Conservation (phyloP, 2,329 filamentous ascomycete genomes). For the Plenodomus tracheiphilus region DNA sequence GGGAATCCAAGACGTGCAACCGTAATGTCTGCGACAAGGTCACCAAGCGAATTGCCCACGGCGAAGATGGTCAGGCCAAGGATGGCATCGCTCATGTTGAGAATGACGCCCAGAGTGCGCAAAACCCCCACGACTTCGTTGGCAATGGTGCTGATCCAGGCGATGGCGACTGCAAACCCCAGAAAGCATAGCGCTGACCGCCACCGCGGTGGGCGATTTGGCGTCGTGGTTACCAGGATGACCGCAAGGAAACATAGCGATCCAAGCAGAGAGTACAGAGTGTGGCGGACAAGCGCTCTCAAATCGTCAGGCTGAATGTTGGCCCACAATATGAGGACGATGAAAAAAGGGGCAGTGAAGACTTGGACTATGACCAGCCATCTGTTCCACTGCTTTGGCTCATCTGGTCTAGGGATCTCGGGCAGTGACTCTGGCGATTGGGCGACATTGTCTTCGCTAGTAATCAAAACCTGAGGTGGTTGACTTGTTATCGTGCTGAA, state of each 20-base stretch:
- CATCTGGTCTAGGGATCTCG: conserved; percentile 14
- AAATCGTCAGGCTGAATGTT: conserved; percentile 63
- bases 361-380: conserved; percentile 88
- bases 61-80: conserved; percentile 95
- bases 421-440: conserved; percentile 44
- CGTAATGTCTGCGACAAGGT: conserved; percentile 92
- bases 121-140: conserved; percentile 94
- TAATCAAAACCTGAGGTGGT: conserved; percentile 32
- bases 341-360: conserved; percentile 84
- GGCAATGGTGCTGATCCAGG: conserved; percentile 95
- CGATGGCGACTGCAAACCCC: conserved; percentile 87
- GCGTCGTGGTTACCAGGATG: conserved; percentile 70
- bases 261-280: conserved; percentile 47
- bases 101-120: conserved; percentile 88
- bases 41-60: conserved; percentile 91
- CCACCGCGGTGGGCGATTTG: conserved; percentile 69
- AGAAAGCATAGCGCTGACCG: conserved; percentile 82
- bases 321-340: conserved; percentile 74
- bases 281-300: conserved; percentile 62
- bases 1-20: conserved; percentile 91
- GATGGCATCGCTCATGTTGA: conserved; percentile 92
- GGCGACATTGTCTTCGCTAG: conserved; percentile 38
- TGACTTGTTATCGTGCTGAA: conserved; percentile 24
- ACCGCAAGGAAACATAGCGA: conserved; percentile 69
- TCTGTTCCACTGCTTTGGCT: conserved; percentile 73